Conservation (phyloP, 2,329 filamentous ascomycete genomes). For the Gyromitra esculenta region DNA sequence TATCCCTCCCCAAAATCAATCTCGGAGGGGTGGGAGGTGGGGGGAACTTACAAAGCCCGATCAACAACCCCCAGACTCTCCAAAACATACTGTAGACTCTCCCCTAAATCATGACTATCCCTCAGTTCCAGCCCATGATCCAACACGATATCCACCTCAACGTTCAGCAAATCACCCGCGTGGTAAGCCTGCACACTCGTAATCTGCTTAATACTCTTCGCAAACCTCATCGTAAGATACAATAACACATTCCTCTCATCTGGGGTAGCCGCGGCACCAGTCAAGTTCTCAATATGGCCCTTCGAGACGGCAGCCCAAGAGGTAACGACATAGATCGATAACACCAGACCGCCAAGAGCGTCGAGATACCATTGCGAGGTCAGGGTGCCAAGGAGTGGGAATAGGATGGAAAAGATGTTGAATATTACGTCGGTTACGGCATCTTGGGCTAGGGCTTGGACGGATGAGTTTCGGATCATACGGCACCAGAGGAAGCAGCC, state of each 20-base stretch:
- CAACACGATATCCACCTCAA: conserved; percentile 84
- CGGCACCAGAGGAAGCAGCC: conserved; percentile 88
- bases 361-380: conserved; percentile 83
- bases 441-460: conserved; percentile 78
- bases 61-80: conserved; percentile 84
- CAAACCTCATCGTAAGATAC: conserved; percentile 93
- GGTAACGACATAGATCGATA: conserved; percentile 81
- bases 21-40: too few relatives aligned
- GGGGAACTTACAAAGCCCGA: conserved; percentile 66
- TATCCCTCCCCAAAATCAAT: neutral
- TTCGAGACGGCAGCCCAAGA: conserved; percentile 80
- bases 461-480: conserved; percentile 83
- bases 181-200: conserved; percentile 87
- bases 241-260: conserved; percentile 86
- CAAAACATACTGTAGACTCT: conserved; percentile 82
- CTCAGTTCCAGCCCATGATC: conserved; percentile 78
- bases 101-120: conserved; percentile 82
- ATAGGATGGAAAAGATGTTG: conserved; percentile 88
- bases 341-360: conserved; percentile 77
- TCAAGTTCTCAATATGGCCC: conserved; percentile 81
- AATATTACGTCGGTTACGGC: conserved; percentile 75
- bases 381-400: conserved; percentile 65
- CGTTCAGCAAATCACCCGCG: conserved; percentile 83
- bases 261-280: conserved; percentile 78
- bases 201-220: conserved; percentile 84